Conservation (phyloP, 2,329 filamentous ascomycete genomes). For the Rutstroemia sydowiana region DNA sequence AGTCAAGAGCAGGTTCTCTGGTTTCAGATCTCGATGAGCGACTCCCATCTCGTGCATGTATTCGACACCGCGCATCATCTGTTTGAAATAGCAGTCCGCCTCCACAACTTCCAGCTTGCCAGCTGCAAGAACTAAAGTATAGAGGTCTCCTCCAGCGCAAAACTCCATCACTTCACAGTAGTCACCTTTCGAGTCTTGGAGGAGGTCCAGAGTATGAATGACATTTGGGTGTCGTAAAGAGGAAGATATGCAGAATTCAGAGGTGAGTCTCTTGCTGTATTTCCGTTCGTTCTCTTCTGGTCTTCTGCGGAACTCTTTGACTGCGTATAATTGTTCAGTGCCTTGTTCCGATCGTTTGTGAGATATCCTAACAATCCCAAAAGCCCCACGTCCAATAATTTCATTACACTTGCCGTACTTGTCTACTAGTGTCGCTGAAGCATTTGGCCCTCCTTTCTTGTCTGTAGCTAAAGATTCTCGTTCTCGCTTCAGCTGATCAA, state of each 20-base stretch:
- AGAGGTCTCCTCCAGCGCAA: conserved; percentile 91
- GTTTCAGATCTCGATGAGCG: conserved; percentile 92
- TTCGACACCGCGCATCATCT: conserved; percentile 97
- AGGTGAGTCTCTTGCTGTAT: conserved; percentile 94
- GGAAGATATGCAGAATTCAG: conserved; percentile 97
- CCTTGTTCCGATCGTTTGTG: conserved; percentile 87
- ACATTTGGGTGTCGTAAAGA: conserved; percentile 95
- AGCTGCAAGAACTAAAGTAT: conserved; percentile 84
- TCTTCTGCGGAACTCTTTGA: conserved; percentile 94
- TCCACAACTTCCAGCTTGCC: conserved; percentile 88
- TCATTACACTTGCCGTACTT: conserved; percentile 99
- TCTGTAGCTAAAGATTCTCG: conserved; percentile 70
- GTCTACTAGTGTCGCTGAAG: conserved; percentile 75
- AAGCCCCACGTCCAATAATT: conserved; percentile 89
- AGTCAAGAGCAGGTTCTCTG: conserved; percentile 90
- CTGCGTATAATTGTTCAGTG: conserved; percentile 85
- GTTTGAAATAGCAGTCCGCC: conserved; percentile 98
- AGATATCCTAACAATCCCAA: conserved; percentile 94
- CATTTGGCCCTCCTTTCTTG: conserved; percentile 67
- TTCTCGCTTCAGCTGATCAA: conserved; percentile 84
- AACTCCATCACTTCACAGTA: conserved; percentile 99
- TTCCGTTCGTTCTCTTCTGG: conserved; percentile 94
- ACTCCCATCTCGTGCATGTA: conserved; percentile 99
- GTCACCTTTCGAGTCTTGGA: conserved; percentile 93
- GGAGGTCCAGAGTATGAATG: conserved; percentile 90